These are phyloP conservation scores for Apostasia ramifera DNA, from an alignment of 106 monocot genomes.

Conservation along the genomic window DNA sequence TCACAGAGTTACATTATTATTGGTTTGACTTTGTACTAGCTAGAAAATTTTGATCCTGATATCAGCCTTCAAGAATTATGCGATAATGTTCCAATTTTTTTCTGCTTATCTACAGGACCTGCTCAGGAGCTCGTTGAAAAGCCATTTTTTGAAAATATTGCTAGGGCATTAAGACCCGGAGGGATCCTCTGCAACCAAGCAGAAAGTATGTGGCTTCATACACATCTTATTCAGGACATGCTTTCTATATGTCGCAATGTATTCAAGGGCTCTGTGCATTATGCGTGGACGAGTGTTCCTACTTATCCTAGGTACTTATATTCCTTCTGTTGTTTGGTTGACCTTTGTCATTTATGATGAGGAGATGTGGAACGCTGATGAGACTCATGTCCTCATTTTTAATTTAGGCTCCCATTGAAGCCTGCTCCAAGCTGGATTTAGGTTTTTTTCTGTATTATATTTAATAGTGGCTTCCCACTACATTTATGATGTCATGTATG, in stretches of 20 bases:
- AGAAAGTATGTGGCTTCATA: slow-evolving; percentile 99
- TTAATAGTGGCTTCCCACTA: neutral
- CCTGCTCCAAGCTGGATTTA: slow-evolving; percentile 22
- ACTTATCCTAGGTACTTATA: slow-evolving; percentile 89
- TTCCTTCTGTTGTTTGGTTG: neutral
- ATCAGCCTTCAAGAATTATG: too few species aligned
- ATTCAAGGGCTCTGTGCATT: slow-evolving; percentile 90
- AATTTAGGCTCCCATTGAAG: neutral
- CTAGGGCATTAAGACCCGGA: slow-evolving; percentile 71
- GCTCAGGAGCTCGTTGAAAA: slow-evolving; percentile 92
- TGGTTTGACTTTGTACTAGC: too few species aligned
- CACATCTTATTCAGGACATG: slow-evolving; percentile 98
- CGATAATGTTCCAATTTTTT: too few species aligned
- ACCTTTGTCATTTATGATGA: too few species aligned
- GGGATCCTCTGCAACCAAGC: slow-evolving; percentile 93
- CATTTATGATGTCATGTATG: too few species aligned
- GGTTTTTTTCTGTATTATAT: slow-evolving; percentile 9
- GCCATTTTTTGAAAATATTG: slow-evolving; percentile 86
- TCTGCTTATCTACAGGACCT: slow-evolving; percentile 44
- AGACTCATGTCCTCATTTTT: too few species aligned
- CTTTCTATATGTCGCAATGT: slow-evolving; percentile 62
- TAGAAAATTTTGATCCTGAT: too few species aligned
- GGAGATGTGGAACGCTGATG: too few species aligned
- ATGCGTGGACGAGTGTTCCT: slow-evolving; percentile 98
- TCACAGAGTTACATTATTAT: too few species aligned